phyloP scores from a whole-genome alignment of 2,329 filamentous ascomycete species.

The Reticulascus tulasneorum region DNA sequence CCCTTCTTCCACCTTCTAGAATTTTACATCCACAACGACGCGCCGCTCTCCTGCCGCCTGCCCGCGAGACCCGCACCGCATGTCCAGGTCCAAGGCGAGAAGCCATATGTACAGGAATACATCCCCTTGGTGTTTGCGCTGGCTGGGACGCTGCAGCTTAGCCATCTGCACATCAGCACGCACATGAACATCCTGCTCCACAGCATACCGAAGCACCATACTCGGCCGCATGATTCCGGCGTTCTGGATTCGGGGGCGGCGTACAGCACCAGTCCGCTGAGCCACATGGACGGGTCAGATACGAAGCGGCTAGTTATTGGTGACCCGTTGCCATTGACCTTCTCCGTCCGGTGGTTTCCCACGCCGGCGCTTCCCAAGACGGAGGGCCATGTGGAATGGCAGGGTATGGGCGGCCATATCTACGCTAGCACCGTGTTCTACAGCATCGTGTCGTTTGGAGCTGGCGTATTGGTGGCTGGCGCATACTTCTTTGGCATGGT shows the following conservation, averaged over 20 bases:
- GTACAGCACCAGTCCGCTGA: slow-evolving; percentile 74
- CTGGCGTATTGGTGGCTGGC: slow-evolving; percentile 48
- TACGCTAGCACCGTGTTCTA: slow-evolving; percentile 63
- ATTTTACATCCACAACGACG: slow-evolving; percentile 97
- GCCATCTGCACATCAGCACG: slow-evolving; percentile 86
- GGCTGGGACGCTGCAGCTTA: slow-evolving; percentile 81
- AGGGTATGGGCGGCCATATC: slow-evolving; percentile 60
- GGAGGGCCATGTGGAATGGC: slow-evolving; percentile 63
- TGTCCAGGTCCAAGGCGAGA: slow-evolving; percentile 51
- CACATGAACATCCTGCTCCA: slow-evolving; percentile 87
- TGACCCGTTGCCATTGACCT: slow-evolving; percentile 72
- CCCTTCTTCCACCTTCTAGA: slow-evolving; percentile 86
- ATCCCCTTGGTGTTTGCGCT: slow-evolving; percentile 86
- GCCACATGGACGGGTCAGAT: slow-evolving; percentile 50
- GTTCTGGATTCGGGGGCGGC: slow-evolving; percentile 84
- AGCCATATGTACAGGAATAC: slow-evolving; percentile 53
- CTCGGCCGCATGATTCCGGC: slow-evolving; percentile 63
- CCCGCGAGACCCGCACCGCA: slow-evolving; percentile 67
- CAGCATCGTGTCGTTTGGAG: slow-evolving; percentile 53
- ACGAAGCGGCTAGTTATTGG: slow-evolving; percentile 76
- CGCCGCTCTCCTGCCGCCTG: slow-evolving; percentile 85
- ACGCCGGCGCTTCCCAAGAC: slow-evolving; percentile 65
- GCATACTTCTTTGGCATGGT: slow-evolving; percentile 60
- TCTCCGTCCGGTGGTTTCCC: slow-evolving; percentile 85
- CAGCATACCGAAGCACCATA: slow-evolving; percentile 58